Base-by-base conservation (phyloP, 148 eudicot genomes). In the Persicaria maculosa region DNA sequence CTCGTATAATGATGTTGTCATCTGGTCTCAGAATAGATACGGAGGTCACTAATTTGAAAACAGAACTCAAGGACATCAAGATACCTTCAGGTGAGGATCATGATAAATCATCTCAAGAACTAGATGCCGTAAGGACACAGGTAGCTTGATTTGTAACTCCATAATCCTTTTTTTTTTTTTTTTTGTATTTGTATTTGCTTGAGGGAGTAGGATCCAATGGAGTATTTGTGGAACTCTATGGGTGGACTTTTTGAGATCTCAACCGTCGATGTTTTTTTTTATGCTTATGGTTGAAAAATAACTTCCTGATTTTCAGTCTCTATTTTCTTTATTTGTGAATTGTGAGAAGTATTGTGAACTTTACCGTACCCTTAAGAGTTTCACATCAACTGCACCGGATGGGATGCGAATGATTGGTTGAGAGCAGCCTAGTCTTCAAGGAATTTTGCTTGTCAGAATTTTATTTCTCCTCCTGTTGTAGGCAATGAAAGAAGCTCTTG, bases 21-120 rank as follows among this genome's bases (percentile, higher is more conserved):
- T 79, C 72, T 87, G 82, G 69, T 79, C 82, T 84, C 97, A 91
- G 97, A 86, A 85, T 91, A 91, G 97, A 91, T 83, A 74, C 80
- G 79, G 88, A 89, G 80, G 81, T 87, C 79, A 83, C 87, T 70
- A 77, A 77, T 14, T 83, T 89, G 68, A 81, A 78, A 61, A 77
- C 48, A 68, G 80, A 78, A 48, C 82, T 91, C 44, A 76, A 74
- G 76, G 82, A 81, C 48, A 50, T 20, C 71, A 50, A 79, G 76
- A 78, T 64, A 76, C 77, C 76, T 36, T 22, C 40, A 46, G 40
- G 40, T 9, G 73, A 71, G 31, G 8, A 47, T 46, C 12, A 45
- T 71, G n/a, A 19, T 11, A 45, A 71, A 71, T 47, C 73, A 47
- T 45, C 54, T 46, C 15, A 71, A 71, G 73, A 71, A 19, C 22